These are phyloP conservation scores for Aspergillus awamori DNA, from an alignment of 2,329 filamentous ascomycete genomes.

Conservation along the genomic window DNA sequence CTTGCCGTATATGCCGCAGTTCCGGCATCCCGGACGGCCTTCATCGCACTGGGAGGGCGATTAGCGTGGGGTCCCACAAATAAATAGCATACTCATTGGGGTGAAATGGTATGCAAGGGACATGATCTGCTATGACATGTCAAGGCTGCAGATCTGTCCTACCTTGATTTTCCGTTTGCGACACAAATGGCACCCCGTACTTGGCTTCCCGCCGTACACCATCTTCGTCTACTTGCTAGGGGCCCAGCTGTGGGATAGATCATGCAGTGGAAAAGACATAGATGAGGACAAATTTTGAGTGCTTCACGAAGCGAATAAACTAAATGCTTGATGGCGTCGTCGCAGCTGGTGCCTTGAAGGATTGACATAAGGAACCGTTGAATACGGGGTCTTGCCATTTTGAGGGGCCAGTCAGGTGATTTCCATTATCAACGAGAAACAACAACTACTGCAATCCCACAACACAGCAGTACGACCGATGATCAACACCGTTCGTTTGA, in stretches of 20 bases:
- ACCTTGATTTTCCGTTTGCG: conserved; percentile 47
- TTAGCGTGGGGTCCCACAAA: conserved; percentile 14
- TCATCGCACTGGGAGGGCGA: conserved; percentile 39
- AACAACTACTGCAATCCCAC: no score
- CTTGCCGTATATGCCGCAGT: conserved; percentile 39
- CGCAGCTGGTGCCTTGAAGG: no score
- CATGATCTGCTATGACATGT: neutral
- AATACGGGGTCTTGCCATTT: neutral
- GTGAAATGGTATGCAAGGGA: neutral
- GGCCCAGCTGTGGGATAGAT: neutral
- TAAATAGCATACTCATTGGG: neutral
- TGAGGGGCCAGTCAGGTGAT: neutral
- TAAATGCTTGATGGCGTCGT: no score
- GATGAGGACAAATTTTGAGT: neutral
- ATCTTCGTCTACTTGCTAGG: conserved; percentile 27
- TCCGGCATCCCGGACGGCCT: conserved; percentile 39
- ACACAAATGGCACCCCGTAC: conserved; percentile 44
- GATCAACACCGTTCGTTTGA: no score
- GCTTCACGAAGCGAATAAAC: neutral
- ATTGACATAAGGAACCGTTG: no score
- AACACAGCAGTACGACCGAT: no score
- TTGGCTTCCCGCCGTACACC: conserved; percentile 47
- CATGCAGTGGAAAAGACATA: neutral
- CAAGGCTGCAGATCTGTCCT: conserved; percentile 19
- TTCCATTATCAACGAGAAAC: neutral